Base-by-base conservation (phyloP, 1,284 basidiomycete species). In the Flammula alnicola region DNA sequence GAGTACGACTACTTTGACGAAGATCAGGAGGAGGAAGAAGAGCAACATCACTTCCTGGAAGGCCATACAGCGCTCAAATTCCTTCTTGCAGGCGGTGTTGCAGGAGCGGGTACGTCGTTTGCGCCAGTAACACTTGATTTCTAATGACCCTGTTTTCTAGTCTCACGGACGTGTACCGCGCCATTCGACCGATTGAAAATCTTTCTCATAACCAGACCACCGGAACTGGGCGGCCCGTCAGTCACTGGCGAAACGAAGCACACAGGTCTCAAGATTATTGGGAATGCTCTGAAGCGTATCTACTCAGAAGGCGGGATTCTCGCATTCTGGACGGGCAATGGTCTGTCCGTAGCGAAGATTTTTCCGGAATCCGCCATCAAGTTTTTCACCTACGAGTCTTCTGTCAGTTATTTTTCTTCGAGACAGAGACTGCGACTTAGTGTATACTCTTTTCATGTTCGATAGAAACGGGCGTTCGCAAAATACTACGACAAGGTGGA, bases 331-430 rank as follows among this genome's bases (percentile, higher is more conserved):
- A 93, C 88, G 37, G 89, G 89, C 11, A 91, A 92, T 62, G 90
- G 87, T 26, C 72, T 90, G 27, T 88, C 84, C 14, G 87, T 94
- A 31, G 80, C 86, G 47, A 99, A 99, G 75, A 98, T 99, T 59
- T 91, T 98, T 60, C 96, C 89, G 25, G 95, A 98, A 75, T 95
- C 91, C 35, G 97, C 97, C 14, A 98, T 99, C 81, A 99, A 98
- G 72, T 99, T 99, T 73, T 86, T 97, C 60, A 73, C 91, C 5
- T 99, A 98, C 70, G 97, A 99, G 72, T 91, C 92, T 55, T 86
- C 91, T 46, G 91, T 93, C 61, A 70, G 84, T 82, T 31, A 44
- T 33, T 48, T 55, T 49, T 47, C 49, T 51, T 54, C 30, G 33
- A 17, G 12, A 16, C 23, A 32, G 31, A 39, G 39, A 19, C 36